phyloP scores from a whole-genome alignment of 805 yeast genomes.

The Hyphopichia homilentoma region DNA sequence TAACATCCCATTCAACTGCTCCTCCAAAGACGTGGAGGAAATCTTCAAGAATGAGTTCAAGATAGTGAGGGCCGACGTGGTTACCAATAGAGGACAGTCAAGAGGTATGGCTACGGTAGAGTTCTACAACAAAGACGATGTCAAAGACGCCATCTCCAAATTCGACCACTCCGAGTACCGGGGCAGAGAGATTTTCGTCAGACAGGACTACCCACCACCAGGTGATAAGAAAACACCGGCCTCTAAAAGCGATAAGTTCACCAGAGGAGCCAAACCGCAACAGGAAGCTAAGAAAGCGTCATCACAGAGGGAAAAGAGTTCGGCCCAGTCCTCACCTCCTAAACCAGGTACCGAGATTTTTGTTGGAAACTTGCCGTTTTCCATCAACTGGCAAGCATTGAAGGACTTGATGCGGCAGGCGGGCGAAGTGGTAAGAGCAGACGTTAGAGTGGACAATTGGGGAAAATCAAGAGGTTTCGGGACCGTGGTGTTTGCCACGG shows the following conservation, averaged over 20 bases:
- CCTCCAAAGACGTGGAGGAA: constrained; percentile 56
- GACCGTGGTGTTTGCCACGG: constrained; percentile 63
- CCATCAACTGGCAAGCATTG: constrained; percentile 78
- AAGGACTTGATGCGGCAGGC: constrained; percentile 77
- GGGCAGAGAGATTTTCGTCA: constrained; percentile 81
- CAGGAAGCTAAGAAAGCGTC: constrained; percentile 5
- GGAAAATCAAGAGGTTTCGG: constrained; percentile 89
- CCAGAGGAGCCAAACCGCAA: constrained; percentile 10
- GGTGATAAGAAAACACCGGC: constrained; percentile 24
- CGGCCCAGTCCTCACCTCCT: constrained; percentile 14
- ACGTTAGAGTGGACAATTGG: constrained; percentile 58
- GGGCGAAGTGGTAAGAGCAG: constrained; percentile 81
- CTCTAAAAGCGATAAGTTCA: constrained; percentile 5
- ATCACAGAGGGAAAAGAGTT: constrained; percentile 7
- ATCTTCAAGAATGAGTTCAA: constrained; percentile 48
- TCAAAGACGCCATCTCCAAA: constrained; percentile 63
- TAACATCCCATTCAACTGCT: constrained; percentile 63
- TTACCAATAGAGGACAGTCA: constrained; percentile 72
- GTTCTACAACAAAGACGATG: constrained; percentile 61
- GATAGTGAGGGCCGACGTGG: constrained; percentile 79
- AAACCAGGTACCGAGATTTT: constrained; percentile 57
- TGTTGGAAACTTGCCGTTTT: constrained; percentile 78
- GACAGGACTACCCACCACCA: constrained; percentile 90
- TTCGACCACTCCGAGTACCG: constrained; percentile 61
- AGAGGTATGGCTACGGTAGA: constrained; percentile 93